These are phyloP conservation scores for Phragmites australis DNA, from an alignment of 176 grass and related monocot genomes.

Conservation along the genomic window DNA sequence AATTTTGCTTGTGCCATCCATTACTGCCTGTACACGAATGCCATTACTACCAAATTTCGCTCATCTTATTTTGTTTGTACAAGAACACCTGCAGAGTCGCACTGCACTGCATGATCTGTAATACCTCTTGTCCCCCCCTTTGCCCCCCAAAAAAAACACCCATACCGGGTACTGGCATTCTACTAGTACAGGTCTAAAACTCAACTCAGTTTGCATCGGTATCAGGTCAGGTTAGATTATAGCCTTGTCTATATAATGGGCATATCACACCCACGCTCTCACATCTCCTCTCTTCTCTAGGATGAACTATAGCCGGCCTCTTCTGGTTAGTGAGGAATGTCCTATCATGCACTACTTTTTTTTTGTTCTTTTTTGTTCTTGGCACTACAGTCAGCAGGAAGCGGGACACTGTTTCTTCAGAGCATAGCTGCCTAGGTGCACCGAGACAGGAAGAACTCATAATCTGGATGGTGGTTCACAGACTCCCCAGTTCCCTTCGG, in stretches of 20 bases:
- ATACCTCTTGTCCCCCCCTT: background rate
- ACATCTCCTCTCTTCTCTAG: background rate
- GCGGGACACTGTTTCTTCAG: background rate
- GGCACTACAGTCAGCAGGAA: constrained; percentile 19
- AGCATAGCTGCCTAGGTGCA: constrained; percentile 17
- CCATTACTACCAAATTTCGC: background rate
- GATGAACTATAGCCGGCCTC: constrained; percentile 33
- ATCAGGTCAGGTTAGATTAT: constrained; percentile 36
- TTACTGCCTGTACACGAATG: background rate
- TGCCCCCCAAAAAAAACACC: background rate
- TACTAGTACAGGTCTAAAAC: background rate
- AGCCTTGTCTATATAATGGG: background rate
- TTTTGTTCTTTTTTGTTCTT: background rate
- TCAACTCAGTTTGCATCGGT: background rate
- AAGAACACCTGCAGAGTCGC: constrained; percentile 5
- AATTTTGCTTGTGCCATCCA: too few species aligned
- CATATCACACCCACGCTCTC: background rate
- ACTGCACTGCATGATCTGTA: background rate
- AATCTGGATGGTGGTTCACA: constrained; percentile 67
- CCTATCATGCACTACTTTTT: constrained; percentile 30
- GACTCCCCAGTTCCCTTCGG: constrained; percentile 40
- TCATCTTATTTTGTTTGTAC: background rate
- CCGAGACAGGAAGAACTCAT: constrained; percentile 71
- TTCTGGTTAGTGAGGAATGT: constrained; percentile 42
- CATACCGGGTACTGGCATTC: background rate